These are phyloP conservation scores for Collybiopsis luxurians DNA, from an alignment of 768 basidiomycete genomes.

Conservation along the genomic window DNA sequence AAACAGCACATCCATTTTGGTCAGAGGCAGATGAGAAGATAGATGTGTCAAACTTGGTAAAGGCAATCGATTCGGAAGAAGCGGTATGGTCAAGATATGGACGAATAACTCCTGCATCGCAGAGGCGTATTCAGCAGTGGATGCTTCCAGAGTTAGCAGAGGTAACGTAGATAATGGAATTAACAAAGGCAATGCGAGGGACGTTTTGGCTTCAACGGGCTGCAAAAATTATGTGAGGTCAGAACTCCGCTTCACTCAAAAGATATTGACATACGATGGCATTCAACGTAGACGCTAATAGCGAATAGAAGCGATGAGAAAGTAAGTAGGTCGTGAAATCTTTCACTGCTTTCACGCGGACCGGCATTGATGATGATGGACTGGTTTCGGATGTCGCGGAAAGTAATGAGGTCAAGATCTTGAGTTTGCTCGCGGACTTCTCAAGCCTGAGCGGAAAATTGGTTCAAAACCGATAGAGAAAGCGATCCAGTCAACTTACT, in stretches of 20 bases:
- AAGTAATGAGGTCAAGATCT: slow-evolving; percentile 48
- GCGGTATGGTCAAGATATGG: slow-evolving; percentile 66
- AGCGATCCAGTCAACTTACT: slow-evolving; percentile 19
- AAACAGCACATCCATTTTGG: slow-evolving; percentile 28
- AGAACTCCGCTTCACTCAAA: neutral
- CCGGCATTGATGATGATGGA: neutral
- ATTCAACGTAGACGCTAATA: neutral
- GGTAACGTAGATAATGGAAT: slow-evolving; percentile 42
- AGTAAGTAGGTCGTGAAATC: slow-evolving; percentile 36
- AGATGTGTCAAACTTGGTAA: slow-evolving; percentile 60
- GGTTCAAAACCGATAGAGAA: neutral
- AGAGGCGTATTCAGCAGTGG: slow-evolving; percentile 23
- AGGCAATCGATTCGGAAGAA: slow-evolving; percentile 76
- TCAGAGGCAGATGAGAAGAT: slow-evolving; percentile 59
- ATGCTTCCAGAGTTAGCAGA: slow-evolving; percentile 27
- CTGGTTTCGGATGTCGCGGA: slow-evolving; percentile 6
- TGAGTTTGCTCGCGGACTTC: slow-evolving; percentile 44
- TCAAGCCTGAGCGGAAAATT: slow-evolving; percentile 38
- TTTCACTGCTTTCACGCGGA: neutral
- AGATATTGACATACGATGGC: neutral
- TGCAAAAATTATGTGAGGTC: slow-evolving; percentile 20
- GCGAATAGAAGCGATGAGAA: slow-evolving; percentile 40
- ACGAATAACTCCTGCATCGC: slow-evolving; percentile 43
- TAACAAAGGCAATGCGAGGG: slow-evolving; percentile 47
- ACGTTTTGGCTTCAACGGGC: slow-evolving; percentile 58